Evolutionary conservation across 768 basidiomycete genomes (phyloP).

Genomic region (Mycena polygramma): DNA sequence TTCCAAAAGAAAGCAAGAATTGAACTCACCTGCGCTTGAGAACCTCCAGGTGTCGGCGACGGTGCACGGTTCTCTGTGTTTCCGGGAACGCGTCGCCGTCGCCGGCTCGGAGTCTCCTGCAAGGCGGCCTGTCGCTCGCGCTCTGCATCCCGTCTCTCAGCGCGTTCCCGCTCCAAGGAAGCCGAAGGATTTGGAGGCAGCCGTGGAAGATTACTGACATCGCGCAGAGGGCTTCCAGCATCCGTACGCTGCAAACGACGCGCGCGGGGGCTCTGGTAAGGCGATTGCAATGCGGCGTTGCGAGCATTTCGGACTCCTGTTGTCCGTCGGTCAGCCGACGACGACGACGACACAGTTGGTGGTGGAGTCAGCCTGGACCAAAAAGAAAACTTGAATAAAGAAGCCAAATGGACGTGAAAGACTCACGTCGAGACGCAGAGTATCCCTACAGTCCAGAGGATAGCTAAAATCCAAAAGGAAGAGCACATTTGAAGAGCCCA

Average conservation of each 20-base stretch:
- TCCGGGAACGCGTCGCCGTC: background rate
- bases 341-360: background rate
- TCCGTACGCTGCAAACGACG: no score
- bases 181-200: no score
- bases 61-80: no score
- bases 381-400: background rate
- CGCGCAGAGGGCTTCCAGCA: no score
- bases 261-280: background rate
- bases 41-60: no score
- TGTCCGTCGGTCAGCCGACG: background rate
- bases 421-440: background rate
- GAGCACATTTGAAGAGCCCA: constrained; percentile 34
- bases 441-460: background rate
- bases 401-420: background rate
- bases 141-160: constrained; percentile 35
- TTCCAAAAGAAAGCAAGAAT: no score
- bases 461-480: background rate
- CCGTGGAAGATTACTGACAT: background rate
- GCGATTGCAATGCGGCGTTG: background rate
- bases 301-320: constrained; percentile 23
- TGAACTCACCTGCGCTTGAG: no score
- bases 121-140: constrained; percentile 10
- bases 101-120: constrained; percentile 10
- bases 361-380: background rate
- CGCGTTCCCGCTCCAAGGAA: background rate